Conservation (phyloP, 1,284 basidiomycete genomes). For the Rhodotorula glutinis region DNA sequence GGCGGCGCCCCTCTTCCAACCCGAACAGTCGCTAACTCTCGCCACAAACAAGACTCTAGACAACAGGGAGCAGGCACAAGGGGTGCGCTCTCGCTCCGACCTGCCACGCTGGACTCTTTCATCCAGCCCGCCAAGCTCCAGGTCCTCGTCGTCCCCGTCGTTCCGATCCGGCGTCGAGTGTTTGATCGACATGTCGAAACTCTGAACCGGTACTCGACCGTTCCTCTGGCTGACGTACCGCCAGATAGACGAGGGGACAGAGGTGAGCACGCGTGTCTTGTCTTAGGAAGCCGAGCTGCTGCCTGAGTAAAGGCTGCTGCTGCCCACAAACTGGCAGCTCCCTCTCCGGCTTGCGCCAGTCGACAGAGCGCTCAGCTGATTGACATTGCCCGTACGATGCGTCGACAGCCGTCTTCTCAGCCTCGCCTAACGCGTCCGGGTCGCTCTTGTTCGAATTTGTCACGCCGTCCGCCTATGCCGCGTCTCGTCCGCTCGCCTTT, state of each 20-base stretch:
- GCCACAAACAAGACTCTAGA: no score
- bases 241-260: conserved; percentile 70
- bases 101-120: conserved; percentile 18
- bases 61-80: no score
- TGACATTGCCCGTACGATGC: conserved; percentile 1
- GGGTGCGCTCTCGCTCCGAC: no score
- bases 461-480: conserved; percentile 63
- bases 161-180: conserved; percentile 59
- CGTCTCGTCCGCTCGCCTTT: conserved; percentile 59
- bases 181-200: conserved; percentile 69
- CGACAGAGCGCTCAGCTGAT: not conserved
- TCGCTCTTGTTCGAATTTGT: conserved; percentile 68
- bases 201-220: conserved; percentile 64
- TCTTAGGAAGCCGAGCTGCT: no score
- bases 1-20: no score
- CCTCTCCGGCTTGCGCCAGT: not conserved
- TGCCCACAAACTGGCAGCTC: not conserved
- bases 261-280: conserved; percentile 53
- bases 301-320: no score
- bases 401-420: conserved; percentile 69
- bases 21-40: no score
- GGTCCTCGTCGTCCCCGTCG: conserved; percentile 73
- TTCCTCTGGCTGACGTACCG: conserved; percentile 73
- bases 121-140: conserved; percentile 63
- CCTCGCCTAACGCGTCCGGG: conserved; percentile 69